Evolutionary conservation across 2,329 filamentous ascomycete genomes (phyloP), one percentile per base, ranked within the genome.

Genomic region (Fusarium anthophilum): DNA sequence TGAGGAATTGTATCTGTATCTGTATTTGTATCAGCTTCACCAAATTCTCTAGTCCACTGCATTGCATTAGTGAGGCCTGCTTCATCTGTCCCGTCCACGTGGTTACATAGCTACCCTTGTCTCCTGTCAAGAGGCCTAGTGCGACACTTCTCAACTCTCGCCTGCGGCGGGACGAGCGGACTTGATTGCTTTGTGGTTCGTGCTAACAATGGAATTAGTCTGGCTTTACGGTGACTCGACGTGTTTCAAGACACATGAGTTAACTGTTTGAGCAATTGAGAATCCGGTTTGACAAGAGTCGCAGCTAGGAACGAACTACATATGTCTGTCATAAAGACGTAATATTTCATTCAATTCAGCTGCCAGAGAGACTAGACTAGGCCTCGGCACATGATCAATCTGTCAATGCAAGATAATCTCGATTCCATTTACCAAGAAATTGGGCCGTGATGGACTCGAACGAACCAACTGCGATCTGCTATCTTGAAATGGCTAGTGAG

Each of bases 51-150:
- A 30, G 45, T 30, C 12, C 26, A 9, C 15, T 48, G 24, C 44
- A 20, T 45, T 55, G 32, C 37, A 55, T 30, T 53, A n/a, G 53
- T 55, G 53, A 70, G 54, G 66, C 66, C 47, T 51, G 55, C 44
- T 30, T 20, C 58, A 39, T 66, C 47, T 26, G 24, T 62, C 54
- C 47, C 50, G 44, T 64, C 67, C 67, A 70, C 67, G 67, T 70
- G 67, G 67, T 65, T 50, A 39, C 28, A 50, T 18, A 30, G 45
- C 26, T n/a, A 69, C 65, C 66, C 66, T 56, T 69, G 66, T 43
- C 66, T 63, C 20, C 51, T 70, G 66, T 70, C 67, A 70, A 70
- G 30, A 69, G 30, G 22, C 38, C 32, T 63, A 56, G 56, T 63
- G 57, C 38, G 57, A 69, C 56, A 37, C 24, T 45, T 43, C 10